phyloP scores from a whole-genome alignment of 2,329 filamentous ascomycete genomes.

The Dothiorella sarmentorum region DNA sequence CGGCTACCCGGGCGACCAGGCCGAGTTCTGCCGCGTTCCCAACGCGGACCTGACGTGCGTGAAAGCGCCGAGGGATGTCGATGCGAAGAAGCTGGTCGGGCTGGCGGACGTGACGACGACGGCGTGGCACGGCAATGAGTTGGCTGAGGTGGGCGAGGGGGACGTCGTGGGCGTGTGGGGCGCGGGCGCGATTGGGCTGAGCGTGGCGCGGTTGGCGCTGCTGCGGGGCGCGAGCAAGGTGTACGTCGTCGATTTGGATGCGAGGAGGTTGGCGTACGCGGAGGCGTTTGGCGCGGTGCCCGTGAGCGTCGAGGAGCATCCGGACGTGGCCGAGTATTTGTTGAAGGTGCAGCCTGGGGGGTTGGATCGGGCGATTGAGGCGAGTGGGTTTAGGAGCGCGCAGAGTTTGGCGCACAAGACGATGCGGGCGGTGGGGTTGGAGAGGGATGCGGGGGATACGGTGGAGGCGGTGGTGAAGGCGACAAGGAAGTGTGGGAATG shows the following conservation, averaged over 20 bases:
- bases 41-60: background rate
- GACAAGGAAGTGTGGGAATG: slow-evolving; percentile 20
- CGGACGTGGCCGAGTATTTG: background rate
- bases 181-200: slow-evolving; percentile 36
- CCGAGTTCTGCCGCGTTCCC: background rate
- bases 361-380: background rate
- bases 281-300: slow-evolving; percentile 33
- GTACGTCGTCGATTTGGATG: slow-evolving; percentile 33
- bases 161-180: slow-evolving; percentile 35
- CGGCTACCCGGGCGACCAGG: background rate
- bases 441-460: background rate
- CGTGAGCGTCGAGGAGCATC: background rate
- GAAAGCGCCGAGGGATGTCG: background rate
- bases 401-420: background rate
- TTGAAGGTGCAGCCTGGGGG: background rate
- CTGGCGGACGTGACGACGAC: slow-evolving; percentile 13
- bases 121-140: too few relatives aligned
- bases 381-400: background rate
- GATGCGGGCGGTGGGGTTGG: background rate
- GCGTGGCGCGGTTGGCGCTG: slow-evolving; percentile 32
- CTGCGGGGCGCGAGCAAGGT: slow-evolving; percentile 33
- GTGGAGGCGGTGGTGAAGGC: background rate
- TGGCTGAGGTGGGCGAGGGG: too few relatives aligned
- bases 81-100: background rate
- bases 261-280: slow-evolving; percentile 26